Percentiles rank a stretch among this genome's conserved stretches.
Evolutionary conservation across 495 filamentous ascomycete genomes (phyloP).

Genomic region (Usnea hakonensis): DNA sequence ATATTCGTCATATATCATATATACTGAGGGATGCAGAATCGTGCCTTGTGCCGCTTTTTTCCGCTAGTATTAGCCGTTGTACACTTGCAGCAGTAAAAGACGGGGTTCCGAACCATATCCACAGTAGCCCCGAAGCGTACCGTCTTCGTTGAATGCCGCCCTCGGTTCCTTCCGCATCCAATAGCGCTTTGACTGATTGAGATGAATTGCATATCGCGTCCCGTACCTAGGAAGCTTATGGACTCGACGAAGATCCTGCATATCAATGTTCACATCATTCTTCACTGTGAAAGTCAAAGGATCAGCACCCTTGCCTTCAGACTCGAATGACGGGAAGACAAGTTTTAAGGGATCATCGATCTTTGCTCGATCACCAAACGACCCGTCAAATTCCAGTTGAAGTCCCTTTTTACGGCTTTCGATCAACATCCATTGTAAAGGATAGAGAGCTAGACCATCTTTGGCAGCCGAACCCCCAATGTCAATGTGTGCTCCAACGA

Average conservation of each 20-base stretch:
- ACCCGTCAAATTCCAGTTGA: conserved; percentile 10
- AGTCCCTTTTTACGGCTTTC: conserved; percentile 26
- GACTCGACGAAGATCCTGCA: conserved; percentile 27
- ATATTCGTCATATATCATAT: conserved; percentile 26
- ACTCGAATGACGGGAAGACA: conserved; percentile 1
- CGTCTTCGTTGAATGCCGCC: conserved; percentile 13
- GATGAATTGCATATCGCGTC: background rate
- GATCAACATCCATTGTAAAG: conserved; percentile 33
- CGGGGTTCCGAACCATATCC: background rate
- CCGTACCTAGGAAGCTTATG: conserved; percentile 13
- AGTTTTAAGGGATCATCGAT: conserved; percentile 18
- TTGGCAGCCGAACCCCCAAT: conserved; percentile 35
- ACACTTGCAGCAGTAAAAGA: background rate
- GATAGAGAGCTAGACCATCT: conserved; percentile 32
- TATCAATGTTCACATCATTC: conserved; percentile 23
- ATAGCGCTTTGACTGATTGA: conserved; percentile 1
- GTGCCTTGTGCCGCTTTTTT: conserved; percentile 27
- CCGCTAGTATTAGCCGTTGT: background rate
- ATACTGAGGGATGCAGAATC: conserved; percentile 32
- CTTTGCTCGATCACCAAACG: conserved; percentile 4
- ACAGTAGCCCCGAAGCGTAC: conserved; percentile 13
- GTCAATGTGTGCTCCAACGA: conserved; percentile 45
- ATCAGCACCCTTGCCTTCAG: conserved; percentile 2
- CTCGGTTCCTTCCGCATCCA: conserved; percentile 9
- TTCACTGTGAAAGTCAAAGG: conserved; percentile 14